These are phyloP conservation scores for Cinchona pubescens DNA, from an alignment of 257 asterid species.

Conservation along the genomic window DNA sequence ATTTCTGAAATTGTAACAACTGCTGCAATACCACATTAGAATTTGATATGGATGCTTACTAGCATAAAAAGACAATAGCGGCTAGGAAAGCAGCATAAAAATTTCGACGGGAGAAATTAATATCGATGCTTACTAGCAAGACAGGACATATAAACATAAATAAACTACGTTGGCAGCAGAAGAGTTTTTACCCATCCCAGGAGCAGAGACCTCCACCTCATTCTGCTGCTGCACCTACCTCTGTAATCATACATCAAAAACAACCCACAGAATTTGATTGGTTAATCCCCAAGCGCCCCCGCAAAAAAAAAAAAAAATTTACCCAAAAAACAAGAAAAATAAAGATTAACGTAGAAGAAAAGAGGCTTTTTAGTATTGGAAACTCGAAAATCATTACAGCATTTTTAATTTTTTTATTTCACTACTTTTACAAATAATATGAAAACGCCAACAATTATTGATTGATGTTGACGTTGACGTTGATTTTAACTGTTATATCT, in stretches of 20 bases:
- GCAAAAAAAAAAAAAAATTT: slow-evolving; percentile 9
- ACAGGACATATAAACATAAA: too few species aligned
- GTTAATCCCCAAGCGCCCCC: too few species aligned
- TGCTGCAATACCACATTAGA: slow-evolving; percentile 44
- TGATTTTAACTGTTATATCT: too few species aligned
- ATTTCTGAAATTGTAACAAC: slow-evolving; percentile 84
- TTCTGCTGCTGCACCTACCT: slow-evolving; percentile 74
- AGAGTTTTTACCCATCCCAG: slow-evolving; percentile 78
- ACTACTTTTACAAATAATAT: too few species aligned
- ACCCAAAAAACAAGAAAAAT: neutral
- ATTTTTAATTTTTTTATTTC: slow-evolving; percentile 8
- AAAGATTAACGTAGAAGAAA: slow-evolving; percentile 76
- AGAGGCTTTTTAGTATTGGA: slow-evolving; percentile 75
- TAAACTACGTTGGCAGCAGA: too few species aligned
- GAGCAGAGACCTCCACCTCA: slow-evolving; percentile 88
- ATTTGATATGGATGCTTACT: neutral
- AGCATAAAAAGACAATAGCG: neutral
- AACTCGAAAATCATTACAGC: slow-evolving; percentile 62
- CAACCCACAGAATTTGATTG: neutral
- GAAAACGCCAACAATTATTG: too few species aligned
- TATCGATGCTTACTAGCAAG: too few species aligned
- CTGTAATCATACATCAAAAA: slow-evolving; percentile 28
- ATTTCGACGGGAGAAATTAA: neutral
- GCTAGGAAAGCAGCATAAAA: neutral
- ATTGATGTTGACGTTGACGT: too few species aligned